A percentile compares a stretch with the other conserved stretches of the same genome.
phyloP scores from a whole-genome alignment of 2,329 filamentous ascomycete species.

The Cercospora beticola region DNA sequence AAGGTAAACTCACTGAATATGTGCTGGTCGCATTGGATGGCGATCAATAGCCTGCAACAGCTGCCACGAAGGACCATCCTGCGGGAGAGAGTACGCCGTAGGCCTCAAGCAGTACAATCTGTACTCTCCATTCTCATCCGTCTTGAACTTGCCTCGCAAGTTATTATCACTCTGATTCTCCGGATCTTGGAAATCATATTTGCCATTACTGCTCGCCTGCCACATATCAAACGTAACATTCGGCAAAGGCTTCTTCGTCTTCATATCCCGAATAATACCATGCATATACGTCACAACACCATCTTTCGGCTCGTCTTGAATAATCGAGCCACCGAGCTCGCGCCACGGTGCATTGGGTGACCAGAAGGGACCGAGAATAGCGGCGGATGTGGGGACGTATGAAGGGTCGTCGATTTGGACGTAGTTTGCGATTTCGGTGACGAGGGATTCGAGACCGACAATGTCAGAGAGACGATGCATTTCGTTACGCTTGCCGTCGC shows the following conservation, averaged over 20 bases:
- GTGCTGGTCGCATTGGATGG: conserved; percentile 61
- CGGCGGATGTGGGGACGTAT: conserved; percentile 67
- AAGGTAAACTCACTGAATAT: conserved; percentile 50
- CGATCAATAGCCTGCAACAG: conserved; percentile 57
- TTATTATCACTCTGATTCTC: conserved; percentile 71
- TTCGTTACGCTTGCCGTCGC: conserved; percentile 69
- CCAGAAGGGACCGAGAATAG: conserved; percentile 78
- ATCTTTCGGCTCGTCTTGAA: conserved; percentile 59
- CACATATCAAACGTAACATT: conserved; percentile 74
- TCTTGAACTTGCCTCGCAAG: conserved; percentile 72
- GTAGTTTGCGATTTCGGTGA: conserved; percentile 67
- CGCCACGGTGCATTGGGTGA: conserved; percentile 70
- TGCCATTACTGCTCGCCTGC: conserved; percentile 73
- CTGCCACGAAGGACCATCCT: conserved; percentile 58
- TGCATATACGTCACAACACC: conserved; percentile 67
- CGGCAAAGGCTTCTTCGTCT: conserved; percentile 64
- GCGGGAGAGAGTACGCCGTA: conserved; percentile 70
- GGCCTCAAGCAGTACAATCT: conserved; percentile 74
- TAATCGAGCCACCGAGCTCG: conserved; percentile 63
- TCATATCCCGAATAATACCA: conserved; percentile 64
- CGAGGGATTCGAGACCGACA: conserved; percentile 68
- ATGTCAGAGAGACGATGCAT: conserved; percentile 71
- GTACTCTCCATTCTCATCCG: conserved; percentile 68
- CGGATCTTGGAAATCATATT: conserved; percentile 69
- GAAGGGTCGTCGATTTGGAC: conserved; percentile 59